Evolutionary conservation across 2,329 filamentous ascomycete genomes (phyloP), one percentile per base, ranked within the genome.

Genomic region (Paraconiothyrium brasiliense): DNA sequence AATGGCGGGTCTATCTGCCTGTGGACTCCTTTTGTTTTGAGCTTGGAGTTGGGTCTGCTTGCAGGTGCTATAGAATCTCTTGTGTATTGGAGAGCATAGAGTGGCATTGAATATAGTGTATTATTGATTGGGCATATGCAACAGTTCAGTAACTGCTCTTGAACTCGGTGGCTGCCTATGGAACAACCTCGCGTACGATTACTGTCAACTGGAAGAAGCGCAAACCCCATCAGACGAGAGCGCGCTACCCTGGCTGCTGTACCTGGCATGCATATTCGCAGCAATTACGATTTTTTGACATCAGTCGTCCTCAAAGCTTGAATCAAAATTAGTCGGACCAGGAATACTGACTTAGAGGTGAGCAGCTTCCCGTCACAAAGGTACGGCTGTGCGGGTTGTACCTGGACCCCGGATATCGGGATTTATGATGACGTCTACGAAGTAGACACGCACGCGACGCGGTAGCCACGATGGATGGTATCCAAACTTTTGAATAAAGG

Each of bases 1-100:
- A 56, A 14, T 30, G 54, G 54, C 43, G n/a, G 54, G 43, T 41
- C 37, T 46, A 16, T 55, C 27, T 55, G 48, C n/a, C 14, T 22
- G 30, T 55, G 11, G 35, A 14, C 37, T 46, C 37, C 44, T 46
- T 44, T 46, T 55, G 32, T 46, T 55, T 48, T 30, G 39, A 54
- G 51, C 51, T 43, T 41, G 51, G 51, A 54, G 51, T 54, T 54
- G 14, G 37, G 51, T 30, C 39, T 41, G 27, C 27, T 20, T 39
- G 30, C 14, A 37, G 51, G 51, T 54, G 51, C 27, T 22, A 54
- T 54, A 54, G 48, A 51, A n/a, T 51, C 32, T 35, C 14, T 51
- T 37, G 35, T 51, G 48, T 51, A 32, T 51, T 13, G 48, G 30
- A 51, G 48, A 51, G 48, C 48, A 51, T 51, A 51, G 48, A 51